Conservation (phyloP, 73 alveolate species). For the Tetrahymena malaccensis region DNA sequence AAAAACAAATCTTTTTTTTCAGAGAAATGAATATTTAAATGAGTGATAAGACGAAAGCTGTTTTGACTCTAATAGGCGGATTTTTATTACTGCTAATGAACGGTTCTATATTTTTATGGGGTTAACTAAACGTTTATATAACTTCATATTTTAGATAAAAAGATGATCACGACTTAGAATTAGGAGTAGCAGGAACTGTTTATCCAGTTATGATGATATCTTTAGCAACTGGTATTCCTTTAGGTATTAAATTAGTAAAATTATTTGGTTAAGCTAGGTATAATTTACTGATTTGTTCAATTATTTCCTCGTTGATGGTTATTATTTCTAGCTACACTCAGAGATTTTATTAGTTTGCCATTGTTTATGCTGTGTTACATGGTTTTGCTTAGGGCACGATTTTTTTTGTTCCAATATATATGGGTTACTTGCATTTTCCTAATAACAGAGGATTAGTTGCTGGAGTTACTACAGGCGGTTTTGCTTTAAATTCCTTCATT, state of each 20-base stretch:
- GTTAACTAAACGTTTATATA: neutral
- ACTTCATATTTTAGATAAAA: neutral
- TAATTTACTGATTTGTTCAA: neutral
- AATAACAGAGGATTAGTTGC: neutral
- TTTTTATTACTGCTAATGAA: neutral
- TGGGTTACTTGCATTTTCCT: neutral
- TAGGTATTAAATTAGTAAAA: neutral
- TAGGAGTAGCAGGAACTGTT: neutral
- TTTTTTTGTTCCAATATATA: neutral
- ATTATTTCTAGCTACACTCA: neutral
- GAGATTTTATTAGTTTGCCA: neutral
- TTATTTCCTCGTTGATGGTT: neutral
- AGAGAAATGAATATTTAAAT: neutral
- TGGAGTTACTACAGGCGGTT: neutral
- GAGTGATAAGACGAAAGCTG: neutral
- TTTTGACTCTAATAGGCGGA: neutral
- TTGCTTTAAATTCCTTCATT: neutral
- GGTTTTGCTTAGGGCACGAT: neutral
- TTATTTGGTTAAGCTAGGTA: neutral
- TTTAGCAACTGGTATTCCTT: neutral
- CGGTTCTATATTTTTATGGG: neutral
- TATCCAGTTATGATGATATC: neutral
- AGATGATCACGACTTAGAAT: neutral
- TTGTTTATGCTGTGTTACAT: neutral
- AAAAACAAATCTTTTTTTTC: too few species aligned